These are phyloP conservation scores for Ulmus americana DNA, from an alignment of 331 rosid genomes.

Conservation along the genomic window DNA sequence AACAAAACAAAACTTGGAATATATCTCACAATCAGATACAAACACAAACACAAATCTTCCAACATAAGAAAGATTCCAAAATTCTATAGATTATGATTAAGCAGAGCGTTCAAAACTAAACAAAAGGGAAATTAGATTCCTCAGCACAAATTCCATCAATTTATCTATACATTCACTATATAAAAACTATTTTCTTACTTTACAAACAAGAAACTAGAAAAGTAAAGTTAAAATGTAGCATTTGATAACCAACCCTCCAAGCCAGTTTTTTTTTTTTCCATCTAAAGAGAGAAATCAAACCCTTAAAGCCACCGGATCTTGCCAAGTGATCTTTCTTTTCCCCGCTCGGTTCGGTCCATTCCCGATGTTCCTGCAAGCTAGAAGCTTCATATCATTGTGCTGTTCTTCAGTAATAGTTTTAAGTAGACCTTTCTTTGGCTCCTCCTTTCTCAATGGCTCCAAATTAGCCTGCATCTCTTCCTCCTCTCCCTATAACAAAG, in stretches of 20 bases:
- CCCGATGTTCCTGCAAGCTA: constrained; percentile 64
- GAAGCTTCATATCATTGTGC: constrained; percentile 66
- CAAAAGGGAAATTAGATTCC: constrained; percentile 18
- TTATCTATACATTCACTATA: constrained; percentile 45
- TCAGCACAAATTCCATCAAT: constrained; percentile 37
- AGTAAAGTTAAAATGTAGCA: constrained; percentile 18
- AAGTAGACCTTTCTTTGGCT: constrained; percentile 59
- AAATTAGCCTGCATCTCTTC: constrained; percentile 57
- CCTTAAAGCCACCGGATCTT: constrained; percentile 88
- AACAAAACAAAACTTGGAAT: not conserved
- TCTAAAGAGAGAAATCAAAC: constrained; percentile 39
- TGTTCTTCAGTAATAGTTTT: constrained; percentile 55
- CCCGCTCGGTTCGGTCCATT: constrained; percentile 65
- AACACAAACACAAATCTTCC: not conserved
- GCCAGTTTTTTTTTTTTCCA: not conserved
- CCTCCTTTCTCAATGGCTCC: constrained; percentile 51
- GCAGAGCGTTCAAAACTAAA: not conserved
- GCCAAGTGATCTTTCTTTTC: constrained; percentile 98
- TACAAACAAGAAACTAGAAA: constrained; percentile 34
- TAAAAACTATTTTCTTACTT: constrained; percentile 42
- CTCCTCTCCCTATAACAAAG: constrained; percentile 59
- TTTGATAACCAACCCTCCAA: constrained; percentile 21
- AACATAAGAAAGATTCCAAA: not conserved
- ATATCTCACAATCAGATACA: not conserved
- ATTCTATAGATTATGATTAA: not conserved